A percentile compares a stretch with the other conserved stretches of the same genome.
Evolutionary conservation across 352 stramenopile species (phyloP).

Genomic region (Lagenidium giganteum): DNA sequence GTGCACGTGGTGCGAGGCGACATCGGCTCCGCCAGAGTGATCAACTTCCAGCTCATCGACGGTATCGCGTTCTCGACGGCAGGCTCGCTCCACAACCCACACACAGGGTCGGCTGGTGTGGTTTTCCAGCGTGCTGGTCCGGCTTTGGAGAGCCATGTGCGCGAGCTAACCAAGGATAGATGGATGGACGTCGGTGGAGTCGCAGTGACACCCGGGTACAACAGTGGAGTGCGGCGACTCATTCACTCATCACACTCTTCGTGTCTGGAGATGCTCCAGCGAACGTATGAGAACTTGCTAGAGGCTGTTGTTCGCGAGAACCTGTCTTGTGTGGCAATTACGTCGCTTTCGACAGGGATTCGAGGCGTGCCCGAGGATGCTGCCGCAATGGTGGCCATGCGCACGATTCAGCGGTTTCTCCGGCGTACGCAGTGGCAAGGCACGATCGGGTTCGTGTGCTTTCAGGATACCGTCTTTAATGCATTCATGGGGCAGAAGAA

Average conservation of each 20-base stretch:
- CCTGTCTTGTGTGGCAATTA: conserved; percentile 41
- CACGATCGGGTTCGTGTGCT: no score
- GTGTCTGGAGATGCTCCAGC: conserved; percentile 27
- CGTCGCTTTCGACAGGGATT: conserved; percentile 66
- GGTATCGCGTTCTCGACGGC: conserved; percentile 30
- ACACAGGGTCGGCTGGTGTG: conserved; percentile 20
- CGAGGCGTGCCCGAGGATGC: conserved; percentile 25
- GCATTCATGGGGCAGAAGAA: no score
- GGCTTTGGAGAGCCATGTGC: conserved; percentile 18
- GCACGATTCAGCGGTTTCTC: conserved; percentile 15
- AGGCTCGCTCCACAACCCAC: conserved; percentile 17
- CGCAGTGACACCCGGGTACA: conserved; percentile 41
- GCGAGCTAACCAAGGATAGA: no score
- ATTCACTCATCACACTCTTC: conserved; percentile 39
- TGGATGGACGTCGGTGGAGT: no score
- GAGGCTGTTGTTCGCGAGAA: conserved; percentile 27
- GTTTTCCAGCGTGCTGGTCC: conserved; percentile 26
- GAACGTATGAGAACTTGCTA: conserved; percentile 39
- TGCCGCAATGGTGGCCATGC: conserved; percentile 16
- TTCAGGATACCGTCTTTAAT: no score
- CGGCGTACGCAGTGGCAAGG: no score
- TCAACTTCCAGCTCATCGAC: no score
- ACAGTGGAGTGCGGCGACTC: conserved; percentile 32
- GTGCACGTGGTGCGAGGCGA: no score
- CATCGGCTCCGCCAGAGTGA: no score